Evolutionary conservation across 768 basidiomycete species (phyloP).

Genomic region (Naganishia kalamii): DNA sequence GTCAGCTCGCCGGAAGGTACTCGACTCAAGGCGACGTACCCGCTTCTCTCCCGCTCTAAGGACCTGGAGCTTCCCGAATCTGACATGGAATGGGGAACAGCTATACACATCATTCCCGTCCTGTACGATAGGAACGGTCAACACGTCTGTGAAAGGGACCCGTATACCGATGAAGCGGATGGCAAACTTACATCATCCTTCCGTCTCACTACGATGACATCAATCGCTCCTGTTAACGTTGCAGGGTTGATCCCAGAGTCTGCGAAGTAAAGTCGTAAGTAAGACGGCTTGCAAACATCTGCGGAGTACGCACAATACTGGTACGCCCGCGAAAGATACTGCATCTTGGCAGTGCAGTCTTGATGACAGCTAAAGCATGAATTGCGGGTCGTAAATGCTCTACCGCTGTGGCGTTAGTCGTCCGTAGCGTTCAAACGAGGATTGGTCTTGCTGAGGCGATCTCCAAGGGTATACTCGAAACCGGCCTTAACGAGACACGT

Average conservation of each 20-base stretch:
- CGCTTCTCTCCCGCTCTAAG: conserved; percentile 89
- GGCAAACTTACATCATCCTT: conserved; percentile 50
- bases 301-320: conserved; percentile 43
- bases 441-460: not conserved
- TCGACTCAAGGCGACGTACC: conserved; percentile 49
- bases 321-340: conserved; percentile 48
- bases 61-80: conserved; percentile 96
- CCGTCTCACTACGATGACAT: conserved; percentile 89
- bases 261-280: conserved; percentile 14
- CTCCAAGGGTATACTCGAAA: too few species aligned
- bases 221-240: conserved; percentile 95
- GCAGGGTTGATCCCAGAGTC: conserved; percentile 73
- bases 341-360: conserved; percentile 29
- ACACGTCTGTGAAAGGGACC: not conserved
- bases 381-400: not conserved
- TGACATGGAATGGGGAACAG: conserved; percentile 93
- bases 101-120: conserved; percentile 51
- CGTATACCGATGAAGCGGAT: not conserved
- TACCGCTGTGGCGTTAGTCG: not conserved
- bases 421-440: not conserved
- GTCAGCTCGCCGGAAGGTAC: not conserved
- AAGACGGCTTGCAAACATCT: not conserved
- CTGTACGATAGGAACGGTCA: not conserved
- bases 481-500: too few species aligned
- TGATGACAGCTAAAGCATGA: conserved; percentile 2